Conservation (phyloP, 116 monocot species). For the Posidonia oceanica region DNA sequence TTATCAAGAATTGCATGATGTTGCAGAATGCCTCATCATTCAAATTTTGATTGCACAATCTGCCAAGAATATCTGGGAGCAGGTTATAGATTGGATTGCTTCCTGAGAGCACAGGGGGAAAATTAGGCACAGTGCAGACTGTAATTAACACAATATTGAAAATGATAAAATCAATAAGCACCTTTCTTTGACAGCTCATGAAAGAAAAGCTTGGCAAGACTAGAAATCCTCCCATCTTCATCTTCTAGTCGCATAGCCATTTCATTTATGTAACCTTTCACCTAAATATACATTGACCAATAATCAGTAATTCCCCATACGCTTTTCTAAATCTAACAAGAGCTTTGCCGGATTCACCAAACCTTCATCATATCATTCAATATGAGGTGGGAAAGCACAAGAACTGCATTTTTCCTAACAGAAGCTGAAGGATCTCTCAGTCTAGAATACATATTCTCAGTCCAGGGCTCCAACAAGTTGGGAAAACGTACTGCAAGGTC, state of each 20-base stretch:
- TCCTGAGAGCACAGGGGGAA: slow-evolving; percentile 31
- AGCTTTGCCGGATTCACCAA: background rate
- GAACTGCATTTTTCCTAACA: slow-evolving; percentile 96
- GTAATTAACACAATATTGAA: background rate
- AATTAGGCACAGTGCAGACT: background rate
- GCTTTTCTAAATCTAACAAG: background rate
- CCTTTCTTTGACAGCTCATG: slow-evolving; percentile 99
- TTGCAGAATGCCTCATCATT: slow-evolving; percentile 68
- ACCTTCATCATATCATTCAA: slow-evolving; percentile 99
- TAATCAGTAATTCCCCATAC: background rate
- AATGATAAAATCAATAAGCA: slow-evolving; percentile 12
- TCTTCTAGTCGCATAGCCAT: slow-evolving; percentile 90
- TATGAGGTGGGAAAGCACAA: slow-evolving; percentile 98
- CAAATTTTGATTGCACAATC: slow-evolving; percentile 73
- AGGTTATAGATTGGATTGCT: slow-evolving; percentile 95
- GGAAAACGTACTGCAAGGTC: slow-evolving; percentile 96
- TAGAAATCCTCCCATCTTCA: slow-evolving; percentile 85
- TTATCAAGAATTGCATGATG: slow-evolving; percentile 91
- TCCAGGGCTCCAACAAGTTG: slow-evolving; percentile 96
- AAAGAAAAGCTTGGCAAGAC: slow-evolving; percentile 91
- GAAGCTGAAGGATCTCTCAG: slow-evolving; percentile 67
- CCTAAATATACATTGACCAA: slow-evolving; percentile 25
- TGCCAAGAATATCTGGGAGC: slow-evolving; percentile 91
- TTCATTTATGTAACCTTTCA: slow-evolving; percentile 98
- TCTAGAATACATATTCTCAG: slow-evolving; percentile 89